Conservation (phyloP, 768 basidiomycete species). For the Boletus rubroflammeus region DNA sequence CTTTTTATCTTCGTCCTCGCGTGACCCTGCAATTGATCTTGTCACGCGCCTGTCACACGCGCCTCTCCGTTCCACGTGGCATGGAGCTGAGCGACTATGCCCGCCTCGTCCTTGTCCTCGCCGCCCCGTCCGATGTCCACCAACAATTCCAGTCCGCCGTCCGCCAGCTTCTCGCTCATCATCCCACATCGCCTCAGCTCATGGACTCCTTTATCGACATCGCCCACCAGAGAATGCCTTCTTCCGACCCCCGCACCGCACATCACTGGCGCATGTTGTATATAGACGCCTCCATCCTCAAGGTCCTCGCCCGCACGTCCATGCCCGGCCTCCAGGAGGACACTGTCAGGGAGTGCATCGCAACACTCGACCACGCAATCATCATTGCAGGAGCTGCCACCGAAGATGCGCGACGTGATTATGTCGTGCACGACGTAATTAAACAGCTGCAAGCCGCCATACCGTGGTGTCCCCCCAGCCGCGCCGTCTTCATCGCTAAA, state of each 20-base stretch:
- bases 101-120: slow-evolving; percentile 5
- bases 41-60: slow-evolving; percentile 35
- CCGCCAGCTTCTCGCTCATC: neutral
- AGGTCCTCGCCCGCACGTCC: slow-evolving; percentile 39
- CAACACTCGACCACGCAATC: slow-evolving; percentile 71
- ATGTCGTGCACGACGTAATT: slow-evolving; percentile 61
- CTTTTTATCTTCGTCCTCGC: slow-evolving; percentile 58
- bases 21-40: slow-evolving; percentile 38
- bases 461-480: slow-evolving; percentile 3
- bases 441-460: slow-evolving; percentile 48
- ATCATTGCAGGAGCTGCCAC: slow-evolving; percentile 74
- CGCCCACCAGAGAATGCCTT: slow-evolving; percentile 51
- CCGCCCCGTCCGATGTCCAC: neutral
- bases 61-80: neutral
- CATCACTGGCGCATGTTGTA: slow-evolving; percentile 65
- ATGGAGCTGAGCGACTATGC: slow-evolving; percentile 2
- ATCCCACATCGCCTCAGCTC: neutral
- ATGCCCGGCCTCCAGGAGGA: slow-evolving; percentile 11
- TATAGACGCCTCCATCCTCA: slow-evolving; percentile 69
- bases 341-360: slow-evolving; percentile 45
- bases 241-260: slow-evolving; percentile 31
- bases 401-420: slow-evolving; percentile 54
- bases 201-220: slow-evolving; percentile 40
- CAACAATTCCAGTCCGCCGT: neutral
- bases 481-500: slow-evolving; percentile 5